Percentiles rank a stretch among this genome's conserved stretches.
These are phyloP conservation scores for Rhizopogon rudus DNA, from an alignment of 768 basidiomycete genomes.

Conservation along the genomic window DNA sequence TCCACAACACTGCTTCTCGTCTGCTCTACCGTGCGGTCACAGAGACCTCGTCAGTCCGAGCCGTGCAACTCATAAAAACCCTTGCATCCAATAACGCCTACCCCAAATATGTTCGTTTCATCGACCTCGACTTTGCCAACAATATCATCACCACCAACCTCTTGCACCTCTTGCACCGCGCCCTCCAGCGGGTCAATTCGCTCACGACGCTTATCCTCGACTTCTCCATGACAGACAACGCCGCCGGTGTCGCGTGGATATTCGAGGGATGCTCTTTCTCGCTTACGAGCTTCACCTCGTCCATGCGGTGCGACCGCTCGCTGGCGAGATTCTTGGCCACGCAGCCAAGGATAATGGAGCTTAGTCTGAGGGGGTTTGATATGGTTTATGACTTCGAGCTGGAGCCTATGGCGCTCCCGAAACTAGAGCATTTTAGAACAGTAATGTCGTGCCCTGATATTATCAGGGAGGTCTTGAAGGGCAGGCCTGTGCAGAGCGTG, in stretches of 20 bases:
- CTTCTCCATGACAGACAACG: conserved; percentile 31
- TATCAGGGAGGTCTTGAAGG: conserved; percentile 40
- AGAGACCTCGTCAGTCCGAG: conserved; percentile 23
- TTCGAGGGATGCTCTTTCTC: conserved; percentile 39
- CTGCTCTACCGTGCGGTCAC: conserved; percentile 34
- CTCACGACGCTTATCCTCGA: conserved; percentile 47
- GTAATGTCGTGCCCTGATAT: conserved; percentile 45
- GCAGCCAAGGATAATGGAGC: conserved; percentile 43
- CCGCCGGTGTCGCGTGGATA: conserved; percentile 41
- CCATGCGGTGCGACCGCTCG: conserved; percentile 45
- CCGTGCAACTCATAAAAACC: conserved; percentile 34
- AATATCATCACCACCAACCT: conserved; percentile 40
- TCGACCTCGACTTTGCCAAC: conserved; percentile 40
- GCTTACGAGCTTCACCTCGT: conserved; percentile 47
- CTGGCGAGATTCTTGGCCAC: conserved; percentile 48
- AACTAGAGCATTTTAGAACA: conserved; percentile 44
- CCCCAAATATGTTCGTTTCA: conserved; percentile 36
- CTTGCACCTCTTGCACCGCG: conserved; percentile 43
- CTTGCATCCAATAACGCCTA: conserved; percentile 35
- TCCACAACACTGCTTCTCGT: conserved; percentile 26
- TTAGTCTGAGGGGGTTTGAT: conserved; percentile 52
- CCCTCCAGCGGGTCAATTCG: conserved; percentile 33
- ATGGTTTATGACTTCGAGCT: conserved; percentile 31
- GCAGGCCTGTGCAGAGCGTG: conserved; percentile 44
- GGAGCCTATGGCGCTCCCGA: conserved; percentile 38